phyloP scores from a whole-genome alignment of 805 yeast genomes.

The Spathaspora gorwiae region DNA sequence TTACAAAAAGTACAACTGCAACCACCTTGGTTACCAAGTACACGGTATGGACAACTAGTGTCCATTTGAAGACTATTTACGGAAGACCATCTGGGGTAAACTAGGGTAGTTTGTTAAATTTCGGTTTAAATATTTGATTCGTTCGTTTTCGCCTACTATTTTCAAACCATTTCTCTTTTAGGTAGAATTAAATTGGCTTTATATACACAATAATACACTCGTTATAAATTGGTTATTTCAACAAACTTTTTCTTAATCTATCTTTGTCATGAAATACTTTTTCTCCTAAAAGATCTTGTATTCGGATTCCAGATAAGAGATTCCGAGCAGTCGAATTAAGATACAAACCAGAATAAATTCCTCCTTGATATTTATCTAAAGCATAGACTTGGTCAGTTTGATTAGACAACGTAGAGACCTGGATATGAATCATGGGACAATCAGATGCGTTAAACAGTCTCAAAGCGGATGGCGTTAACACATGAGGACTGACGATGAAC shows the following conservation, averaged over 20 bases:
- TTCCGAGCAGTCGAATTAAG: conserved; percentile 18
- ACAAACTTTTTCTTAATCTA: not conserved
- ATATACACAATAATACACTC: not conserved
- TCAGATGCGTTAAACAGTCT: conserved; percentile 40
- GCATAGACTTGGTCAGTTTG: conserved; percentile 22
- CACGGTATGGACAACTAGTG: conserved; percentile 4
- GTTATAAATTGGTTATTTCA: not conserved
- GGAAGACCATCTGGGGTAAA: conserved; percentile 2
- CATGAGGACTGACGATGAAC: conserved; percentile 40
- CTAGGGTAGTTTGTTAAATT: too few relatives aligned
- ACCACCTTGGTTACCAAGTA: conserved; percentile 5
- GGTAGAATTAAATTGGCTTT: not conserved
- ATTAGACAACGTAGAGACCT: conserved; percentile 30
- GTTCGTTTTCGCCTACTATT: too few relatives aligned
- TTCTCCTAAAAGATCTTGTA: conserved; percentile 20
- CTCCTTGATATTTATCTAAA: conserved; percentile 35
- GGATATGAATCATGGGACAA: conserved; percentile 43
- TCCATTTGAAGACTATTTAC: conserved; percentile 6
- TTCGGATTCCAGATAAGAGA: conserved; percentile 20
- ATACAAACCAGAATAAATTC: conserved; percentile 22
- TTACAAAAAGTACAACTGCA: conserved; percentile 5
- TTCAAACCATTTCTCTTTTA: too few relatives aligned
- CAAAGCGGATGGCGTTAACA: conserved; percentile 45
- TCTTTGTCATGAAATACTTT: not conserved
- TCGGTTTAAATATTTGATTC: too few relatives aligned